A percentile compares a stretch with the other conserved stretches of the same genome.
Conservation (phyloP, 2,329 filamentous ascomycete genomes). For the Penicillium paneum region DNA sequence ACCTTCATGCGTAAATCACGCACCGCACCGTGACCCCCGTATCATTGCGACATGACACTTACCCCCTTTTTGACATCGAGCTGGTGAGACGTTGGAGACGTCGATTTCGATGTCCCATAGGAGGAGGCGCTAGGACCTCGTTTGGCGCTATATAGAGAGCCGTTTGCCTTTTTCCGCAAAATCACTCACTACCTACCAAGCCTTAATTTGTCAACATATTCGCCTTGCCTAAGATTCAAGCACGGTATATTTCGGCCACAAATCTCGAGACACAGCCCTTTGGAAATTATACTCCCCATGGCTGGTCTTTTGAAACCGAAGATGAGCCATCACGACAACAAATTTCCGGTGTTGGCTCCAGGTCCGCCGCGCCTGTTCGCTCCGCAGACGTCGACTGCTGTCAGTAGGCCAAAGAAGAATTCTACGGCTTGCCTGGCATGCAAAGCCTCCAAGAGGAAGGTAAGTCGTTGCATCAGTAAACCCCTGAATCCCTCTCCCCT, state of each 20-base stretch:
- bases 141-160: neutral
- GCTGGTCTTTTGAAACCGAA: neutral
- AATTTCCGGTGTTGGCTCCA: conserved; percentile 31
- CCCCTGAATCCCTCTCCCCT: too few species aligned
- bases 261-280: neutral
- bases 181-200: neutral
- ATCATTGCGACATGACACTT: conserved; percentile 9
- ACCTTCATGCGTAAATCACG: conserved; percentile 5
- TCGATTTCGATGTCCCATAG: conserved; percentile 4
- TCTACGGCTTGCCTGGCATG: conserved; percentile 37
- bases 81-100: conserved; percentile 2
- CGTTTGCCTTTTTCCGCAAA: neutral
- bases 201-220: neutral
- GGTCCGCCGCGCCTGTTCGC: conserved; percentile 21
- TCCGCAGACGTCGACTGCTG: conserved; percentile 18
- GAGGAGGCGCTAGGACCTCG: neutral
- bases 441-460: conserved; percentile 39
- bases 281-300: neutral
- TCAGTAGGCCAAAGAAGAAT: conserved; percentile 34
- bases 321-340: conserved; percentile 19
- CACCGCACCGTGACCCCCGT: neutral
- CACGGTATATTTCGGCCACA: neutral
- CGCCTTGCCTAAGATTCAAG: neutral
- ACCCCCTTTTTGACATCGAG: neutral
- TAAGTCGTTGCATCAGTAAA: conserved; percentile 3